These are phyloP conservation scores for Aspergillus floridensis DNA, from an alignment of 2,329 filamentous ascomycete species.

Conservation along the genomic window DNA sequence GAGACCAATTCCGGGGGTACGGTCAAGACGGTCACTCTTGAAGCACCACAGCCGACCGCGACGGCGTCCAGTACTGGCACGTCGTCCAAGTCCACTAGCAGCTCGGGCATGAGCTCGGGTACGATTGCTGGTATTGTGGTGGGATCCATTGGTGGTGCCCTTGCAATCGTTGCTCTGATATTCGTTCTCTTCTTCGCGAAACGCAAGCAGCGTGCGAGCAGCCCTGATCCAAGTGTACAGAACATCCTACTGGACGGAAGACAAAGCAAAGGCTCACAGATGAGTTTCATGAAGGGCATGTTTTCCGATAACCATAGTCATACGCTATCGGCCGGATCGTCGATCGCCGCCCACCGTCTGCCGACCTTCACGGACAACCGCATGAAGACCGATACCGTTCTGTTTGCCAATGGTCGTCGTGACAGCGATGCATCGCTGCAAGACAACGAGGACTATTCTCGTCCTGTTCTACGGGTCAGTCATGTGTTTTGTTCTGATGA, in stretches of 20 bases:
- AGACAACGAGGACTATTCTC: constrained; percentile 50
- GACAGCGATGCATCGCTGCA: constrained; percentile 47
- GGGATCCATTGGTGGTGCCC: constrained; percentile 40
- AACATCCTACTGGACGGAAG: constrained; percentile 31
- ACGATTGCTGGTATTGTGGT: constrained; percentile 47
- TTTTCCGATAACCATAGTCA: constrained; percentile 29
- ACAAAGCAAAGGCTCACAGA: constrained; percentile 35
- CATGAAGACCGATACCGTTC: constrained; percentile 42
- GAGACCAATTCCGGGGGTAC: constrained; percentile 28
- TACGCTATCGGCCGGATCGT: constrained; percentile 24
- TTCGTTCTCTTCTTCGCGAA: constrained; percentile 41
- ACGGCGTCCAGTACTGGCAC: constrained; percentile 15
- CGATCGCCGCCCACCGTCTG: constrained; percentile 22
- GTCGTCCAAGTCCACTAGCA: constrained; percentile 8
- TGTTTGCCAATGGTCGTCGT: constrained; percentile 42
- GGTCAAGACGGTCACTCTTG: constrained; percentile 31
- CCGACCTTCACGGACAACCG: constrained; percentile 44
- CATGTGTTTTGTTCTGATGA: not conserved
- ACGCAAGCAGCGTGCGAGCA: constrained; percentile 32
- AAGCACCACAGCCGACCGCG: constrained; percentile 15
- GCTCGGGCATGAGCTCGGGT: constrained; percentile 37
- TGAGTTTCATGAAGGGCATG: constrained; percentile 35
- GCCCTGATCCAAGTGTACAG: constrained; percentile 30
- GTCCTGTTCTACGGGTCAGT: constrained; percentile 45
- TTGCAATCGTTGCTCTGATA: constrained; percentile 36